Conservation (phyloP, 2,329 filamentous ascomycete genomes). For the Teratosphaeria viscida region DNA sequence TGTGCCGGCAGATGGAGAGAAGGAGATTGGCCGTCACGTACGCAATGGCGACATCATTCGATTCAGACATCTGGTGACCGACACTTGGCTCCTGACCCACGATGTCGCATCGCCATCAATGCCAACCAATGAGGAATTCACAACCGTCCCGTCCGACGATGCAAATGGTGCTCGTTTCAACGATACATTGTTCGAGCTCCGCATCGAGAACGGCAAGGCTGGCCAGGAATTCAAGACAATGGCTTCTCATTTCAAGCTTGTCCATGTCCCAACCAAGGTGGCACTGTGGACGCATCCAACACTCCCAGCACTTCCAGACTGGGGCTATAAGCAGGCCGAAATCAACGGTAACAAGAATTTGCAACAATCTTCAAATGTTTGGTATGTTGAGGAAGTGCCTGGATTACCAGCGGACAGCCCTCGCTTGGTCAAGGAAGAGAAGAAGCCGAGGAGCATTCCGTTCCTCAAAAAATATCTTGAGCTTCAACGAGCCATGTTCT, state of each 20-base stretch:
- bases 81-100: conserved; percentile 80
- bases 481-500: conserved; percentile 96
- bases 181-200: conserved; percentile 87
- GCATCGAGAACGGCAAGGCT: conserved; percentile 74
- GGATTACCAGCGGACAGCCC: conserved; percentile 60
- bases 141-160: conserved; percentile 62
- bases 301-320: conserved; percentile 69
- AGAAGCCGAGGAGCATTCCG: conserved; percentile 69
- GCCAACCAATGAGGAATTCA: conserved; percentile 98
- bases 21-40: conserved; percentile 53
- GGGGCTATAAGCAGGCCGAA: conserved; percentile 94
- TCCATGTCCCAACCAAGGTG: conserved; percentile 89
- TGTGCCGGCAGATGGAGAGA: conserved; percentile 51
- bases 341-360: conserved; percentile 99
- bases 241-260: conserved; percentile 86
- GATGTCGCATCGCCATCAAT: conserved; percentile 94
- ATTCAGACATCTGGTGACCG: conserved; percentile 75
- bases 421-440: conserved; percentile 64
- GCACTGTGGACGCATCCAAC: conserved; percentile 98
- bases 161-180: conserved; percentile 65
- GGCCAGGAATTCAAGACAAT: conserved; percentile 81
- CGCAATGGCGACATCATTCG: conserved; percentile 78
- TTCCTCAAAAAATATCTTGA: conserved; percentile 95
- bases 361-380: conserved; percentile 79
- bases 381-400: conserved; percentile 87